Evolutionary conservation across 257 asterid species (phyloP), one percentile per base, ranked within the genome.

Genomic region (Solanum tarapatanum): DNA sequence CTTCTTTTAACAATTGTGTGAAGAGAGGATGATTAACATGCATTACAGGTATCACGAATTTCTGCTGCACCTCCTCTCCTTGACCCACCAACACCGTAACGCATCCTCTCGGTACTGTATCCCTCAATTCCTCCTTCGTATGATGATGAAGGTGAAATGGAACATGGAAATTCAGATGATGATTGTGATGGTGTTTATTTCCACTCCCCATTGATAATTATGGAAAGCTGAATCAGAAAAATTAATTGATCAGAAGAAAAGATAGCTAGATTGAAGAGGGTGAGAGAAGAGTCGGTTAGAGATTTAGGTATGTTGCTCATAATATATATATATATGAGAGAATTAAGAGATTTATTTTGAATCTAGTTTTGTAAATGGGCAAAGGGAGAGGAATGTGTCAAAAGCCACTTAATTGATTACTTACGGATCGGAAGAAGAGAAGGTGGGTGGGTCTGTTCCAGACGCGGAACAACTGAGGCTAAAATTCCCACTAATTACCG

Each of bases 271-370:
- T 84, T 95, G 91, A 96, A 96, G 88, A 92, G 93, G 51, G 91
- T 88, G 37, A 95, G 86, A 6, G 95, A 93, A 51, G 96, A 94
- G 60, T 95, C 96, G 70, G 94, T 96, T 24, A 96, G 90, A 21
- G 99, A 94, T 74, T 74, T 93, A 9, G 99, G 96, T 87, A 92
- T 80, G 89, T 93, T 94, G 93, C 92, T 94, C 98, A 96, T 96
- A 84, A 32, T 32, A 32, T 32, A 32, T 32, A 32, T 32, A 32
- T 32, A 32, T 32, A 32, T 75, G 43, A 75, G 68, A 58, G 0
- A 43, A 43, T 43, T 19, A 24, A 74, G 11, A 35, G 82, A 36
- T 36, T 14, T 9, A 69, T 39, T 39, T 39, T 39, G 45, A 39
- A 41, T 41, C 48, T 41, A 41, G 62, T 77, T 39, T 24, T 14